Evolutionary conservation across 1,139 yeast genomes (phyloP), one percentile per base, ranked within the genome.

Genomic region (Sugiyamaella grinbergsii): DNA sequence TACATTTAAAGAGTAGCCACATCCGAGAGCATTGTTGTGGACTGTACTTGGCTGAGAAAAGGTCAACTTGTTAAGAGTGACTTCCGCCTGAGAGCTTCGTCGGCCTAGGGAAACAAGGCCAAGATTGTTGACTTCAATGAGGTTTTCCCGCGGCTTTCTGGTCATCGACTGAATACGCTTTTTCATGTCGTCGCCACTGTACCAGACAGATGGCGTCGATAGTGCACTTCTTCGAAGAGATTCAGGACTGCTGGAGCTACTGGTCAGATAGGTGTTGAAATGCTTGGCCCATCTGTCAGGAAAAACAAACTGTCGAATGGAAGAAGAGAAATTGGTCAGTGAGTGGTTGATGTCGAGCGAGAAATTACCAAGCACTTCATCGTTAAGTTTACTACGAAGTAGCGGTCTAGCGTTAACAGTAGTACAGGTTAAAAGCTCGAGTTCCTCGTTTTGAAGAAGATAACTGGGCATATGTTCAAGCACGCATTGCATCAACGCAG

Each of bases 111-210:
- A 42, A 15, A 51, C 47, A 5, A 52, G 48, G 23, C 62, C 62
- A n/a, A 59, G 54, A 48, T 59, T 58, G 22, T 62, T 58, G 3
- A 59, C 36, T 42, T 59, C 62, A 8, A 47, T 54, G 2, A 56
- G 29, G n/a, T 47, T 47, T n/a, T 50, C 38, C 18, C 61, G 50
- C 4, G 42, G 51, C 16, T 38, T 39, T 2, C 15, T 42, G 20
- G 39, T 18, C 46, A 42, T 34, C 2, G 46, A 42, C 23, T 42
- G 46, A 7, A 42, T 23, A 4, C 39, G 10, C 15, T 42, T 42
- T 20, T 42, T 42, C 31, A 42, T 42, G 13, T 42, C 46, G 4
- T 32, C 39, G 22, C 10, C 23, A 19, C 29, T 42, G 23, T 42
- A 32, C 46, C 46, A 42, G 5, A 42, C 20, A 11, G 46, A 31